Conservation (phyloP, 495 filamentous ascomycete species). For the Rhizodiscina lignyota region DNA sequence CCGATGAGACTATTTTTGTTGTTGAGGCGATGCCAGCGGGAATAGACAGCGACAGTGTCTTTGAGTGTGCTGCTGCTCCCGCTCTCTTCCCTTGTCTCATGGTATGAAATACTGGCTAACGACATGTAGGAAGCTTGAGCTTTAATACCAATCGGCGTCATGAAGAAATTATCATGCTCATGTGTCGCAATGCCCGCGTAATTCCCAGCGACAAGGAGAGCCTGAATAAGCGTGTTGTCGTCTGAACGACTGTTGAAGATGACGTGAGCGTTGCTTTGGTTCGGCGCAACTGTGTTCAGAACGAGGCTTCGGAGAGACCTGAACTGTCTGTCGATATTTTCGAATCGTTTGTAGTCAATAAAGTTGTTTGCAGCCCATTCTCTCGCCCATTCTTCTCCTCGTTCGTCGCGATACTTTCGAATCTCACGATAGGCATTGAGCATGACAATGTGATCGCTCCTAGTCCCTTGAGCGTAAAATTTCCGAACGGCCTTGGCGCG, state of each 20-base stretch:
- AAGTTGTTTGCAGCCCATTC: background rate
- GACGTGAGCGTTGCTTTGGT: background rate
- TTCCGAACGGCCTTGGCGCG: conserved; percentile 17
- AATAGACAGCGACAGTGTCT: too few species aligned
- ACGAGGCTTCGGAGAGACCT: background rate
- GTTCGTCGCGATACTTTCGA: conserved; percentile 14
- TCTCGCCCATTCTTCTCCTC: background rate
- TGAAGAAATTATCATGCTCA: background rate
- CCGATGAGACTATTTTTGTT: too few species aligned
- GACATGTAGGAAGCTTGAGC: background rate
- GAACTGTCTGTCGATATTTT: background rate
- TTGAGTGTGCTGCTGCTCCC: too few species aligned
- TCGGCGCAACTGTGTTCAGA: background rate
- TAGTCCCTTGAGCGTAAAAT: conserved; percentile 24
- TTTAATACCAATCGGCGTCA: background rate
- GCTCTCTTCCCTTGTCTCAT: background rate
- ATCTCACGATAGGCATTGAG: conserved; percentile 34
- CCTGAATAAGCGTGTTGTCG: background rate
- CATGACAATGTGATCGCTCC: conserved; percentile 36
- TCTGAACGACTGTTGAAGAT: background rate
- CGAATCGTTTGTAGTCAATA: background rate
- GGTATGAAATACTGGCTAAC: background rate
- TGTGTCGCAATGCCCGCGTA: background rate
- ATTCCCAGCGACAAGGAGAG: background rate
- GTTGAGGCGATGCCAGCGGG: too few species aligned